These are phyloP conservation scores for Catharanthus roseus DNA, from an alignment of 257 asterid species.

Conservation along the genomic window DNA sequence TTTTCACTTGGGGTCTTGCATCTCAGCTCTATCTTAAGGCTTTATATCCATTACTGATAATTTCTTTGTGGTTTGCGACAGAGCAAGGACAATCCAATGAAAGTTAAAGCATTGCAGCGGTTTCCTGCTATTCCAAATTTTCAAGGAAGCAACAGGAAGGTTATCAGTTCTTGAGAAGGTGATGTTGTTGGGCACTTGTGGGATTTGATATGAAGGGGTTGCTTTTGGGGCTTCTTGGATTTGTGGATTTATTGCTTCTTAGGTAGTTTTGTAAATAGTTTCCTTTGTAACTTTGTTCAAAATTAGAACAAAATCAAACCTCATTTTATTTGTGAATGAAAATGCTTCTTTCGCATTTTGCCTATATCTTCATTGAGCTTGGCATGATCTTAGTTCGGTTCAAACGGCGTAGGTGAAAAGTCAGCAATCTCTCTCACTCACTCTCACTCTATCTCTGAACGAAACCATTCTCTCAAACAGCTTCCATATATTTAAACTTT, in stretches of 20 bases:
- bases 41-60: constrained; percentile 1
- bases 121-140: constrained; percentile 26
- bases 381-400: not conserved
- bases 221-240: not conserved
- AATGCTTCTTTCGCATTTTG: not conserved
- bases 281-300: not conserved
- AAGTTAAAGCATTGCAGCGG: constrained; percentile 47
- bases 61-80: constrained; percentile 19
- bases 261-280: constrained; percentile 13
- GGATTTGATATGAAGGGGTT: not conserved
- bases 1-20: not conserved
- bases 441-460: no score
- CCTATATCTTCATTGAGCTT: not conserved
- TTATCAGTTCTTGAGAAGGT: constrained; percentile 22
- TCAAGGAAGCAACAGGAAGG: constrained; percentile 27
- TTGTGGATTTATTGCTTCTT: no score
- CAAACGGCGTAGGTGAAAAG: no score
- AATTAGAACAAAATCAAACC: not conserved
- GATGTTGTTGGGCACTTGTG: not conserved
- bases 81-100: constrained; percentile 63
- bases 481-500: no score
- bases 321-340: not conserved
- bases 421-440: no score
- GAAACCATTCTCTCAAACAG: no score
- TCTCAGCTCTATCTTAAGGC: no score